These are phyloP conservation scores for Myriosclerotinia duriaeana DNA, from an alignment of 2,329 filamentous ascomycete species.

Conservation along the genomic window DNA sequence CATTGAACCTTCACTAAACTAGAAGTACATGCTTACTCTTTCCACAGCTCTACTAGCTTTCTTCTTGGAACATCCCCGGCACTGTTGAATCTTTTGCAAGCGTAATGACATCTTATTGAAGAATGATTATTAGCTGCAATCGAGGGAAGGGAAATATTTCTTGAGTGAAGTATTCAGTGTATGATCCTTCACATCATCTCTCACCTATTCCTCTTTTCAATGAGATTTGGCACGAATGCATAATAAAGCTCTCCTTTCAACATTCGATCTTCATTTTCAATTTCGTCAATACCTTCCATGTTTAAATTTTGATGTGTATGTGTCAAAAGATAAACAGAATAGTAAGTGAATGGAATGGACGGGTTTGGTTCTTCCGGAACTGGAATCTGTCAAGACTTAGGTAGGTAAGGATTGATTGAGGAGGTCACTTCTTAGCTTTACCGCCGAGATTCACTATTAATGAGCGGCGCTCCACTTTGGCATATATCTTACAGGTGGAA, in stretches of 20 bases:
- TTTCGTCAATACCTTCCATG: slow-evolving; percentile 42
- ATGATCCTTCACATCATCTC: slow-evolving; percentile 39
- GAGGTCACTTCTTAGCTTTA: neutral
- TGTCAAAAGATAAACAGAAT: neutral
- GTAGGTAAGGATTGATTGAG: neutral
- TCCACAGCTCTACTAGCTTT: slow-evolving; percentile 65
- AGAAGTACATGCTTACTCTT: slow-evolving; percentile 55
- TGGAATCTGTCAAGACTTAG: slow-evolving; percentile 3
- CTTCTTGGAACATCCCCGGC: slow-evolving; percentile 60
- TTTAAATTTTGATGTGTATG: neutral
- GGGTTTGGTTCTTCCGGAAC: neutral
- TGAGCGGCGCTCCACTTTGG: slow-evolving; percentile 10
- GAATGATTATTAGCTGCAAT: slow-evolving; percentile 7
- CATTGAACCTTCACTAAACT: slow-evolving; percentile 5
- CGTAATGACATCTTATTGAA: slow-evolving; percentile 47
- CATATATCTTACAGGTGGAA: neutral
- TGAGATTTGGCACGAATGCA: slow-evolving; percentile 68
- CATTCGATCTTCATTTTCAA: slow-evolving; percentile 58
- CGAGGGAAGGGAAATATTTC: neutral
- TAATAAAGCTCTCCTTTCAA: slow-evolving; percentile 68
- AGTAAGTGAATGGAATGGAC: slow-evolving; percentile 19
- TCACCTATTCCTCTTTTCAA: slow-evolving; percentile 57
- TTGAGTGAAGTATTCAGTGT: neutral
- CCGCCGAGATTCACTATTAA: too few species aligned
- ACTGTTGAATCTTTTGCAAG: slow-evolving; percentile 63